Percentiles rank a stretch among this genome's conserved stretches.
Evolutionary conservation across 495 filamentous ascomycete species (phyloP).

Genomic region (Neurospora tetraspora): DNA sequence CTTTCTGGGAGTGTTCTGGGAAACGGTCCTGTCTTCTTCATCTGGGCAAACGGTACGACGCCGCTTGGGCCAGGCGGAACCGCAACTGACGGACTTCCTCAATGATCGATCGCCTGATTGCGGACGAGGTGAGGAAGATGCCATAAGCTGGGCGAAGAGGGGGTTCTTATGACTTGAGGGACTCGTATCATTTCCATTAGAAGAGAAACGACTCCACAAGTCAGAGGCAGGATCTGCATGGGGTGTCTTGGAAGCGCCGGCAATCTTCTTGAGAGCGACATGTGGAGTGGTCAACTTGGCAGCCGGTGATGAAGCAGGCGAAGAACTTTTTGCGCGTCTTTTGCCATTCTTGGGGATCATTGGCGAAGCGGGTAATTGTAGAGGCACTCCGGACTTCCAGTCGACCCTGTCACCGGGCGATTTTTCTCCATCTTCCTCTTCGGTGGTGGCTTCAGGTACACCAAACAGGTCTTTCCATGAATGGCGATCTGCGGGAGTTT

Average conservation of each 20-base stretch:
- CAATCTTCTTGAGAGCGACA: slow-evolving; percentile 40
- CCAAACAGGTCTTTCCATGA: slow-evolving; percentile 74
- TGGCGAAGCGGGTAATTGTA: slow-evolving; percentile 29
- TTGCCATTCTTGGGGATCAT: slow-evolving; percentile 38
- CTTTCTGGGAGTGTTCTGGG: slow-evolving; percentile 12
- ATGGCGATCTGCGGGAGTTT: slow-evolving; percentile 65
- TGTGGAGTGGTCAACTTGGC: slow-evolving; percentile 18
- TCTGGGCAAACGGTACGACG: slow-evolving; percentile 32
- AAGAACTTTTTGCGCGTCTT: slow-evolving; percentile 75
- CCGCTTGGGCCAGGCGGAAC: slow-evolving; percentile 56
- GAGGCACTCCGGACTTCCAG: slow-evolving; percentile 15
- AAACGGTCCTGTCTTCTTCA: slow-evolving; percentile 1
- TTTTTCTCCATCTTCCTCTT: slow-evolving; percentile 28
- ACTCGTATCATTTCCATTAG: slow-evolving; percentile 21
- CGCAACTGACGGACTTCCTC: slow-evolving; percentile 64
- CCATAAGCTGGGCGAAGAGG: slow-evolving; percentile 50
- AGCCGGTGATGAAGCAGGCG: slow-evolving; percentile 61
- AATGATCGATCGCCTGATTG: slow-evolving; percentile 43
- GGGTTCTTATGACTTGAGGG: slow-evolving; percentile 34
- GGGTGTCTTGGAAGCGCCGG: slow-evolving; percentile 56
- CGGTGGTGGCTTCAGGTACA: slow-evolving; percentile 41
- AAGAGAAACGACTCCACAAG: slow-evolving; percentile 73
- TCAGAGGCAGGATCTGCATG: slow-evolving; percentile 75
- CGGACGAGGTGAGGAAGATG: slow-evolving; percentile 60
- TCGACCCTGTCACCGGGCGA: slow-evolving; percentile 35